Evolutionary conservation across 2,329 filamentous ascomycete genomes (phyloP).

Genomic region (Monilinia vaccinii-corymbosi): DNA sequence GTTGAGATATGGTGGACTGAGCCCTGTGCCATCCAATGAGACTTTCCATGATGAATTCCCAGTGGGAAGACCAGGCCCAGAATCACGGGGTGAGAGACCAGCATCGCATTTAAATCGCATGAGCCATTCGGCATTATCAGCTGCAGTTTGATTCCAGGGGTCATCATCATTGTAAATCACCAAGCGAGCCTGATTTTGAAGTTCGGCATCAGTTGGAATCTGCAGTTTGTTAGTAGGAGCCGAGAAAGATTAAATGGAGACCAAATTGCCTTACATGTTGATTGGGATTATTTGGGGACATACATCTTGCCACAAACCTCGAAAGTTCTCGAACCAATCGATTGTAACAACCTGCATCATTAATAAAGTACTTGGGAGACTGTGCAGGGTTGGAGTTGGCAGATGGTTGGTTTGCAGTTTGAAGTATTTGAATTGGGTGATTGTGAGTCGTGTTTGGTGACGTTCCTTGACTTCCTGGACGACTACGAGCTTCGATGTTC

Average conservation of each 20-base stretch:
- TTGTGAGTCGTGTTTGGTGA: background rate
- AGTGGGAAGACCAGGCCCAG: constrained; percentile 41
- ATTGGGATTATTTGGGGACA: constrained; percentile 52
- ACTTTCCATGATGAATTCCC: constrained; percentile 37
- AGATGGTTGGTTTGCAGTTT: constrained; percentile 23
- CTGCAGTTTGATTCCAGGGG: constrained; percentile 55
- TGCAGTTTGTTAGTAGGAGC: constrained; percentile 1
- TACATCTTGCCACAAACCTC: constrained; percentile 43
- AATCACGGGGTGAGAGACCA: constrained; percentile 40
- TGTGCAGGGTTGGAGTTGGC: constrained; percentile 24
- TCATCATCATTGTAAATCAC: constrained; percentile 56
- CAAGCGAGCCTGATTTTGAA: constrained; percentile 56
- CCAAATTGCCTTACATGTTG: constrained; percentile 33
- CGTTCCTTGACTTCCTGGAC: background rate
- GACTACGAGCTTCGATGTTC: constrained; percentile 14
- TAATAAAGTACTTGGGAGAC: constrained; percentile 39
- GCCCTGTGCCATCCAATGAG: constrained; percentile 43
- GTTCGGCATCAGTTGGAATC: constrained; percentile 48
- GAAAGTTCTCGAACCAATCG: constrained; percentile 44
- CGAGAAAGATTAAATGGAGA: background rate
- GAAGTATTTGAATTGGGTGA: constrained; percentile 1
- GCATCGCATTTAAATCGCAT: constrained; percentile 51
- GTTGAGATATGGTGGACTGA: constrained; percentile 45
- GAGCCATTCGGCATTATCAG: constrained; percentile 56
- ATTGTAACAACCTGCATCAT: constrained; percentile 52